Conservation (phyloP, 1,284 basidiomycete genomes). For the Leccinum pachyderme region DNA sequence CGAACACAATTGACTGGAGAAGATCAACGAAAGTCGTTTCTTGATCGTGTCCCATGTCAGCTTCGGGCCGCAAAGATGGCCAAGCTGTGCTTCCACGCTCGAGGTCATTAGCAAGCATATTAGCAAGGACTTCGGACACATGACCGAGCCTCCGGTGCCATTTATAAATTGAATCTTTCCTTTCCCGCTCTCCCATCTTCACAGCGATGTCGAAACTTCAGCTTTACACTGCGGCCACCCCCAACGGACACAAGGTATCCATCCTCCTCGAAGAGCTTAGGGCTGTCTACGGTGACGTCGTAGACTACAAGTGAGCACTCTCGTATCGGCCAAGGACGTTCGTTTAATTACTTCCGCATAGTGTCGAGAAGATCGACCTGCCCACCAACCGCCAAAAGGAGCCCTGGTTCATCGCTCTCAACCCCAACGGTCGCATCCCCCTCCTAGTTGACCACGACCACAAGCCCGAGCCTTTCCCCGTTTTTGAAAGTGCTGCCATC, state of each 20-base stretch:
- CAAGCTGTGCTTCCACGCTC: not conserved
- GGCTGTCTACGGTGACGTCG: slow-evolving; percentile 43
- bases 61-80: too few species aligned
- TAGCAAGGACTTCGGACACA: slow-evolving; percentile 22
- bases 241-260: slow-evolving; percentile 68
- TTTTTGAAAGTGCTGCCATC: slow-evolving; percentile 63
- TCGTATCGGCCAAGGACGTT: not conserved
- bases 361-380: slow-evolving; percentile 50
- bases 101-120: slow-evolving; percentile 1
- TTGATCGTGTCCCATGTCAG: too few species aligned
- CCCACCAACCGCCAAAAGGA: slow-evolving; percentile 50
- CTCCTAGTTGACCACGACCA: slow-evolving; percentile 46
- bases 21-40: too few species aligned
- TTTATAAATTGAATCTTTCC: slow-evolving; percentile 7
- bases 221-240: slow-evolving; percentile 64
- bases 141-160: slow-evolving; percentile 8
- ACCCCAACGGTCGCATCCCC: slow-evolving; percentile 66
- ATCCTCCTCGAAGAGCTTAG: slow-evolving; percentile 71
- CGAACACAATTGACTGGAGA: too few species aligned
- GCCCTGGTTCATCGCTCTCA: slow-evolving; percentile 49
- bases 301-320: slow-evolving; percentile 57
- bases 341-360: slow-evolving; percentile 22
- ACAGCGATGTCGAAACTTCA: slow-evolving; percentile 40
- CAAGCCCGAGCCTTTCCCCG: slow-evolving; percentile 39
- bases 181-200: not conserved